A percentile compares a stretch with the other conserved stretches of the same genome.
Conservation (phyloP, 345 rosid genomes). For the Melaleuca quinquenervia region DNA sequence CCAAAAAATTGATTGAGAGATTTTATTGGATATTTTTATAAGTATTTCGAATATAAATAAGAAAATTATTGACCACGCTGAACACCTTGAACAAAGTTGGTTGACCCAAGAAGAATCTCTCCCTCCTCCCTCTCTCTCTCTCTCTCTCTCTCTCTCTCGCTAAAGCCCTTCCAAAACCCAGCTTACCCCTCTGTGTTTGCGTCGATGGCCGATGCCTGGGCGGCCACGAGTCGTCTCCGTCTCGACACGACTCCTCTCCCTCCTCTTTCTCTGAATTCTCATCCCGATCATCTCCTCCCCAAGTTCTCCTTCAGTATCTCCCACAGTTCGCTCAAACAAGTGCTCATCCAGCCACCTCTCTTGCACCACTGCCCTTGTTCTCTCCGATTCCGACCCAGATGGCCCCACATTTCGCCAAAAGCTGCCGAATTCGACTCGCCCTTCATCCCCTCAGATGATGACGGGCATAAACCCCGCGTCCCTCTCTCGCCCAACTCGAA, state of each 20-base stretch:
- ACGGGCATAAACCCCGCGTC: conserved; percentile 2
- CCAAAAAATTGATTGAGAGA: too few relatives aligned
- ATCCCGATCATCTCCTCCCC: not conserved
- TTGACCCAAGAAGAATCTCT: not conserved
- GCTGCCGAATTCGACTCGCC: not conserved
- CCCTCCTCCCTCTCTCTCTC: not conserved
- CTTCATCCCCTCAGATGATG: not conserved
- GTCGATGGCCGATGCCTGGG: not conserved
- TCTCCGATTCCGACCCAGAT: not conserved
- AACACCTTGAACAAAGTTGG: too few relatives aligned
- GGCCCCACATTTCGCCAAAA: not conserved
- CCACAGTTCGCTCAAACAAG: not conserved
- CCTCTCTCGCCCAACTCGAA: conserved; percentile 8
- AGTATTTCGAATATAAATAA: too few relatives aligned
- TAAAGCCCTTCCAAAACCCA: not conserved
- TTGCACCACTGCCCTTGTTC: not conserved
- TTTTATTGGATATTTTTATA: too few relatives aligned
- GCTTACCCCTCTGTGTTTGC: not conserved
- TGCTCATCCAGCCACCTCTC: not conserved
- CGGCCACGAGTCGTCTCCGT: not conserved
- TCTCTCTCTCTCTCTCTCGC: not conserved
- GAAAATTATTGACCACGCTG: too few relatives aligned
- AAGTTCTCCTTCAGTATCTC: not conserved
- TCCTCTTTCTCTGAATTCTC: not conserved
- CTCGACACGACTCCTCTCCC: not conserved